phyloP scores from a whole-genome alignment of 768 basidiomycete species.

The Austroboletus eburneus region DNA sequence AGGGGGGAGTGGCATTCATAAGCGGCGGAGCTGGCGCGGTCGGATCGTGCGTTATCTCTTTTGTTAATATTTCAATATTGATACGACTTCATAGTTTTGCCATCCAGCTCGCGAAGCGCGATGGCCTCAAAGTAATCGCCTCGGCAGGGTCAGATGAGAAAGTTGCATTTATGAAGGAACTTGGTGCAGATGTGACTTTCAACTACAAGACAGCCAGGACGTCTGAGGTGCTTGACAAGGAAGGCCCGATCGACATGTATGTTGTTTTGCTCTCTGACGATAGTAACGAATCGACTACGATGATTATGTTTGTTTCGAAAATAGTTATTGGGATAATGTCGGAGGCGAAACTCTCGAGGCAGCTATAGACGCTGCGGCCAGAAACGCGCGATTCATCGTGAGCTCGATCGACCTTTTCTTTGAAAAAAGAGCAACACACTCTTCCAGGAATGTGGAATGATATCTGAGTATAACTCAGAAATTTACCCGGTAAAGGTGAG shows the following conservation, averaged over 20 bases:
- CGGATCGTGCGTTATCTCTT: slow-evolving; percentile 49
- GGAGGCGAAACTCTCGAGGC: slow-evolving; percentile 56
- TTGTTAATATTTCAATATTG: no score
- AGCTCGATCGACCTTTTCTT: not conserved
- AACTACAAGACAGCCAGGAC: slow-evolving; percentile 66
- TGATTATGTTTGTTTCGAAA: not conserved
- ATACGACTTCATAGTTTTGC: slow-evolving; percentile 36
- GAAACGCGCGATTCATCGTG: slow-evolving; percentile 46
- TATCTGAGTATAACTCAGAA: slow-evolving; percentile 10
- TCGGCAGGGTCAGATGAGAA: slow-evolving; percentile 72
- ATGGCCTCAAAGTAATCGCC: slow-evolving; percentile 61
- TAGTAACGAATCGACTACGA: not conserved
- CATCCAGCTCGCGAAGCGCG: slow-evolving; percentile 46
- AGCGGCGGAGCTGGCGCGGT: slow-evolving; percentile 45
- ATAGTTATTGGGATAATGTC: slow-evolving; percentile 41
- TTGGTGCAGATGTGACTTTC: slow-evolving; percentile 67
- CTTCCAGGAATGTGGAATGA: slow-evolving; percentile 35
- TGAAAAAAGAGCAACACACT: not conserved
- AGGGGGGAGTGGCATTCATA: slow-evolving; percentile 50
- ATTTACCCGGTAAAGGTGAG: slow-evolving; percentile 13
- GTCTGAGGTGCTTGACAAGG: slow-evolving; percentile 45
- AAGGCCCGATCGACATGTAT: slow-evolving; percentile 56
- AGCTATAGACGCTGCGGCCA: slow-evolving; percentile 43
- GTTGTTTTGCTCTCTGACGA: not conserved
- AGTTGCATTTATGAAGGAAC: slow-evolving; percentile 51